Evolutionary conservation across 257 asterid species (phyloP).

Genomic region (Solanum lycopersicoides): DNA sequence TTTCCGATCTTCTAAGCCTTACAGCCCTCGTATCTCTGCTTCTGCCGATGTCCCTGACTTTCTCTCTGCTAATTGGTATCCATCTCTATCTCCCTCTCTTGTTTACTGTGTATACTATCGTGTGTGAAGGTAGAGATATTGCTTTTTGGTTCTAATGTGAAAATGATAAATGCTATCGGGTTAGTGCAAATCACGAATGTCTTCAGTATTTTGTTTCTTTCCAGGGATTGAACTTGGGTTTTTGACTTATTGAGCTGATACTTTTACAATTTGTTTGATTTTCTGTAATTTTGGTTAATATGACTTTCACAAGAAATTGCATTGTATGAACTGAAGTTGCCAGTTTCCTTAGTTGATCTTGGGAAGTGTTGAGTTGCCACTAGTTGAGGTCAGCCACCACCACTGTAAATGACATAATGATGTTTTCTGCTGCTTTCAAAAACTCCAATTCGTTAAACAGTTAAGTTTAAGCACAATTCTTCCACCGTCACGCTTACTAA

Average conservation of each 20-base stretch:
- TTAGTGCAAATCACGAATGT: not conserved
- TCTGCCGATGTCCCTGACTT: conserved; percentile 81
- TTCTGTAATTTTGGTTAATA: not conserved
- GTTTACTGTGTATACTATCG: not conserved
- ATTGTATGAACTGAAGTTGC: not conserved
- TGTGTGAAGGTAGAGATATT: not conserved
- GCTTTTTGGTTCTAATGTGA: not conserved
- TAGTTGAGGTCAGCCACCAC: not conserved
- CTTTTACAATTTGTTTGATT: not conserved
- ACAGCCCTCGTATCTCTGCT: conserved; percentile 36
- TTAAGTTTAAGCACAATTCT: not conserved
- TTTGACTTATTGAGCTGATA: not conserved
- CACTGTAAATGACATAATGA: not conserved
- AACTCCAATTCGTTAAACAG: not conserved
- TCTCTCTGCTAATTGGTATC: conserved; percentile 75
- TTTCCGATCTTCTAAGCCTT: conserved; percentile 15
- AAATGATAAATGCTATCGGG: not conserved
- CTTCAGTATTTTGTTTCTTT: not conserved
- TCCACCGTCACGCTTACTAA: not conserved
- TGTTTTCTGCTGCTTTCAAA: not conserved
- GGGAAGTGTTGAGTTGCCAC: not conserved
- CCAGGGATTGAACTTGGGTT: not conserved
- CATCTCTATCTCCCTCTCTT: not conserved
- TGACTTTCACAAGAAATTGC: not conserved
- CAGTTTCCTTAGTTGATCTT: not conserved